Evolutionary conservation across 352 stramenopile species (phyloP).

Genomic region (Globisporangium okanoganense): DNA sequence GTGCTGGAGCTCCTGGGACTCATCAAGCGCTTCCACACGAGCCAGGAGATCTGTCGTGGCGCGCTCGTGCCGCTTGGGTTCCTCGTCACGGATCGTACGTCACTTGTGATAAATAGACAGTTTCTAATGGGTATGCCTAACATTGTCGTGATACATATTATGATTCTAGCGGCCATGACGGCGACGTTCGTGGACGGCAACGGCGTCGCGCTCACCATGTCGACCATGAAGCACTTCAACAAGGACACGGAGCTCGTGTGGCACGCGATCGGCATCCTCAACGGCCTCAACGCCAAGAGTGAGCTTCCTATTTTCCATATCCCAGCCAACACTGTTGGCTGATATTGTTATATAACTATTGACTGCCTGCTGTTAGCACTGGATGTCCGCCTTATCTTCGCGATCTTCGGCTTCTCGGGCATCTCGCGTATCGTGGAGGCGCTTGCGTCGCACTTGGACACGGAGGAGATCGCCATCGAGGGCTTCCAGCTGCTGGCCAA

Average conservation of each 20-base stretch:
- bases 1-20: conserved; percentile 53
- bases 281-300: conserved; percentile 60
- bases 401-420: conserved; percentile 48
- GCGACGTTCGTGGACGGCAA: conserved; percentile 63
- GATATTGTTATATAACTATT: not conserved
- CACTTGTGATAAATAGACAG: not conserved
- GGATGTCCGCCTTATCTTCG: conserved; percentile 42
- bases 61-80: conserved; percentile 56
- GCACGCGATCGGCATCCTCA: conserved; percentile 68
- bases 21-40: conserved; percentile 50
- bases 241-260: conserved; percentile 69
- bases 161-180: conserved; percentile 36
- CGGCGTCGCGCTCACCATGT: conserved; percentile 51
- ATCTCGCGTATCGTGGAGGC: conserved; percentile 58
- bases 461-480: conserved; percentile 71
- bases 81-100: conserved; percentile 58
- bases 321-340: not conserved
- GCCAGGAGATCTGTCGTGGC: conserved; percentile 41
- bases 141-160: not conserved
- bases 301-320: not conserved
- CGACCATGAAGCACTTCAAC: conserved; percentile 42
- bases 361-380: conserved; percentile 21
- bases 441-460: conserved; percentile 63
- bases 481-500: conserved; percentile 64
- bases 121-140: not conserved